Conservation (phyloP, 139 green algal species). For the Picochlorum costavermella region DNA sequence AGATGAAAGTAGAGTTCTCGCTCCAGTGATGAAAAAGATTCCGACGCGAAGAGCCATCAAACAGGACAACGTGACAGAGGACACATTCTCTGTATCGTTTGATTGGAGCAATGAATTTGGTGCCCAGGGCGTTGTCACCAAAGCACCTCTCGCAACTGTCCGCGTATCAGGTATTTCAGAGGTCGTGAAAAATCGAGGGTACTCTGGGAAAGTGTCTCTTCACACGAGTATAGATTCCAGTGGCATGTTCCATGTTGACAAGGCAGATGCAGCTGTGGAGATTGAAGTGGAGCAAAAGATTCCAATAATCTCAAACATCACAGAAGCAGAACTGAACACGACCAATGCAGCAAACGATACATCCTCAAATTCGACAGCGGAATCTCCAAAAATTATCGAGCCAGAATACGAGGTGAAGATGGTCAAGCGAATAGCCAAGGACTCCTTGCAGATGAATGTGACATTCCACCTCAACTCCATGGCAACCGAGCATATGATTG, state of each 20-base stretch:
- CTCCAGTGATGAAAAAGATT: slow-evolving; percentile 58
- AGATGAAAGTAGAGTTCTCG: slow-evolving; percentile 11
- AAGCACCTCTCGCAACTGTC: slow-evolving; percentile 17
- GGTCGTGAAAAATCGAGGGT: slow-evolving; percentile 20
- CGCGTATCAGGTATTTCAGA: slow-evolving; percentile 30
- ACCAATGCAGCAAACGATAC: slow-evolving; percentile 2
- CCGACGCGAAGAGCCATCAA: slow-evolving; percentile 57
- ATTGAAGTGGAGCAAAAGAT: slow-evolving; percentile 34
- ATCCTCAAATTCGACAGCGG: slow-evolving; percentile 7
- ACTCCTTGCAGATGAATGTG: slow-evolving; percentile 28
- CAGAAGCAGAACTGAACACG: not conserved
- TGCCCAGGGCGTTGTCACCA: not conserved
- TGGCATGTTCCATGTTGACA: slow-evolving; percentile 60
- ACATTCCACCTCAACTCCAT: slow-evolving; percentile 12
- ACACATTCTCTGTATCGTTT: slow-evolving; percentile 45
- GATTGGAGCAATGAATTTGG: slow-evolving; percentile 42
- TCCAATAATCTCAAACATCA: not conserved
- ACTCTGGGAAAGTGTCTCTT: slow-evolving; percentile 41
- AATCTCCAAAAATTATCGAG: not conserved
- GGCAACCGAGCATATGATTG: slow-evolving; percentile 15
- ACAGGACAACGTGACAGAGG: slow-evolving; percentile 42
- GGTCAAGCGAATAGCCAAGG: slow-evolving; percentile 16
- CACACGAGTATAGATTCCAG: slow-evolving; percentile 55
- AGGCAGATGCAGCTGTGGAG: slow-evolving; percentile 42
- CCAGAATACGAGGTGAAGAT: slow-evolving; percentile 14